Percentiles rank a stretch among this genome's conserved stretches.
Evolutionary conservation across 129 eudicot genomes (phyloP).

Genomic region (Glebionis coronaria): DNA sequence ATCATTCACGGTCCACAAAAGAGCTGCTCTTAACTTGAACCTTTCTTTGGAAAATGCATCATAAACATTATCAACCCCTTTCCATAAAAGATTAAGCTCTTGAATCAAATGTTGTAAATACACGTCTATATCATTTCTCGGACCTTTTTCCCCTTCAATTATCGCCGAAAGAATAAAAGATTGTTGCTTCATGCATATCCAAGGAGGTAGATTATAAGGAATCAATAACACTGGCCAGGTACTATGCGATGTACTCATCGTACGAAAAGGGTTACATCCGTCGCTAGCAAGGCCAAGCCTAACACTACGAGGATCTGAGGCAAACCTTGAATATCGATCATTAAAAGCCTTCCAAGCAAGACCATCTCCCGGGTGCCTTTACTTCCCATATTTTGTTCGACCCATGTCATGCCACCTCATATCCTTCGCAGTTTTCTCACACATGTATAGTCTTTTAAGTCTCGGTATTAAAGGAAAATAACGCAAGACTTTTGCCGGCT

Average conservation of each 20-base stretch:
- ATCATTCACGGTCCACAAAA: too few relatives aligned
- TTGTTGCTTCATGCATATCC: not conserved
- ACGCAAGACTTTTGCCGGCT: not conserved
- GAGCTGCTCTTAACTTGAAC: too few relatives aligned
- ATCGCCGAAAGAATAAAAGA: not conserved
- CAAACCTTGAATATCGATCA: not conserved
- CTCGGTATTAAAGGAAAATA: not conserved
- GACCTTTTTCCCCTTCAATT: too few relatives aligned
- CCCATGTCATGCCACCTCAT: constrained; percentile 7
- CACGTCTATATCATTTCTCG: not conserved
- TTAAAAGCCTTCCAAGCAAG: constrained; percentile 25
- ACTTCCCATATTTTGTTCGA: constrained; percentile 1
- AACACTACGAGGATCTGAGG: not conserved
- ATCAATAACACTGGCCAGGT: not conserved
- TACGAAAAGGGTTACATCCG: not conserved
- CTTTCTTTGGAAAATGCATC: too few relatives aligned
- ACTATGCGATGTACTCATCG: not conserved
- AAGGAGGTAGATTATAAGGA: not conserved
- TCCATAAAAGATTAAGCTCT: too few relatives aligned
- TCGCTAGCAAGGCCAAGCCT: not conserved
- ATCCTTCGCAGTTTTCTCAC: not conserved
- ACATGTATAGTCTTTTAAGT: not conserved
- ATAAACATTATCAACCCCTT: too few relatives aligned
- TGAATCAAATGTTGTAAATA: not conserved
- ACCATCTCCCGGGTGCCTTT: not conserved